phyloP scores from a whole-genome alignment of 331 rosid species.

The Arachis monticola region DNA sequence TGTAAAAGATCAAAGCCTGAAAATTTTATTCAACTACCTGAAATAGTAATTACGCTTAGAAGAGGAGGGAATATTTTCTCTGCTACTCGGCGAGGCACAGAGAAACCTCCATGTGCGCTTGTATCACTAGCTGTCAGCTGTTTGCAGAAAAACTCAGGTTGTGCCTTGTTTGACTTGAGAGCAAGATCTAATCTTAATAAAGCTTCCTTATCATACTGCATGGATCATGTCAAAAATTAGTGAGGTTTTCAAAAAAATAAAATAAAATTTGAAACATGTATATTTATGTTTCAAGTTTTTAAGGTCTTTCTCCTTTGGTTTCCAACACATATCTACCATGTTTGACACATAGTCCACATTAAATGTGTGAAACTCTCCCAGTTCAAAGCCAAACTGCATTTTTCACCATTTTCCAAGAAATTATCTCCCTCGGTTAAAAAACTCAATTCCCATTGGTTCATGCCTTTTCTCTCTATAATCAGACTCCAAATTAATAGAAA shows the following conservation, averaged over 20 bases:
- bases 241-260: neutral
- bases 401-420: no score
- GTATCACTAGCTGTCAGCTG: slow-evolving; percentile 96
- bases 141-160: slow-evolving; percentile 91
- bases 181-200: slow-evolving; percentile 84
- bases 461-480: slow-evolving; percentile 38
- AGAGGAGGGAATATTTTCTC: slow-evolving; percentile 95
- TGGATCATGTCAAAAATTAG: slow-evolving; percentile 14
- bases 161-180: slow-evolving; percentile 81
- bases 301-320: no score
- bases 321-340: no score
- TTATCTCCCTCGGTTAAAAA: no score
- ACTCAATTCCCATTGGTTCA: neutral
- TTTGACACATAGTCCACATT: no score
- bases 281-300: no score
- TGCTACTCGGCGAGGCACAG: slow-evolving; percentile 97
- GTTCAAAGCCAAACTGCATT: no score
- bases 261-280: no score
- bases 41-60: slow-evolving; percentile 46
- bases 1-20: no score
- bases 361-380: no score
- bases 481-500: slow-evolving; percentile 43
- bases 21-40: neutral
- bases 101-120: slow-evolving; percentile 98
- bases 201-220: slow-evolving; percentile 86